Percentiles rank a stretch among this genome's conserved stretches.
These are phyloP conservation scores for Fusarium bulbicola DNA, from an alignment of 2,329 filamentous ascomycete genomes.

Conservation along the genomic window DNA sequence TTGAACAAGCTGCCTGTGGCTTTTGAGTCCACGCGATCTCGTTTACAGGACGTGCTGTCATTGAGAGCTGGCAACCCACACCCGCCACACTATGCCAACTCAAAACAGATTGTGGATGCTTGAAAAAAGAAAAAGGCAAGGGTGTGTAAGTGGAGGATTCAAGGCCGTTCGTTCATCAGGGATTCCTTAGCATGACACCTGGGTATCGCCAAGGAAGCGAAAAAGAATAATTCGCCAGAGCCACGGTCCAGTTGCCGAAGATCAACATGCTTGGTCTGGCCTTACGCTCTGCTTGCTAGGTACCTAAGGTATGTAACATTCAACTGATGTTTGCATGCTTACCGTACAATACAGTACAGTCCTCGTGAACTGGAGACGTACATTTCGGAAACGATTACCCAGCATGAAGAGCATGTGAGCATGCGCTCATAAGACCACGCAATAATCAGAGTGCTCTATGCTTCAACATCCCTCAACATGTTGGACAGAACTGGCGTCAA, in stretches of 20 bases:
- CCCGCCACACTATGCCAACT: constrained; percentile 23
- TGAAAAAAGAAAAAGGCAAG: constrained; percentile 16
- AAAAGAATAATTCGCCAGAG: constrained; percentile 42
- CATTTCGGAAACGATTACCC: background rate
- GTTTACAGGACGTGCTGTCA: constrained; percentile 17
- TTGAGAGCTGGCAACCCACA: constrained; percentile 4
- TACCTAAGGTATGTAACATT: background rate
- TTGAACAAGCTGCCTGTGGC: constrained; percentile 21
- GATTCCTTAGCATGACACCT: constrained; percentile 26
- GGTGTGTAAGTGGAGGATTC: constrained; percentile 30
- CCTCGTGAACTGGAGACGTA: background rate
- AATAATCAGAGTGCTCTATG: background rate
- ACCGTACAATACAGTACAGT: background rate
- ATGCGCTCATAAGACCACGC: background rate
- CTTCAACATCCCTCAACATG: background rate
- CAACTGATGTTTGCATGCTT: background rate
- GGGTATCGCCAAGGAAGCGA: constrained; percentile 41
- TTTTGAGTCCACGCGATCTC: constrained; percentile 15
- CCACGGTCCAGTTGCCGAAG: constrained; percentile 18
- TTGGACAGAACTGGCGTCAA: background rate
- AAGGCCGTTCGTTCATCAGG: constrained; percentile 21
- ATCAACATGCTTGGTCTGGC: constrained; percentile 12
- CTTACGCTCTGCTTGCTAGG: background rate
- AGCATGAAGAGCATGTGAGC: background rate
- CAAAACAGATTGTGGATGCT: constrained; percentile 26